A percentile compares a stretch with the other conserved stretches of the same genome.
Conservation (phyloP, 352 stramenopile genomes). For the Phytopythium cucurbitacearum region DNA sequence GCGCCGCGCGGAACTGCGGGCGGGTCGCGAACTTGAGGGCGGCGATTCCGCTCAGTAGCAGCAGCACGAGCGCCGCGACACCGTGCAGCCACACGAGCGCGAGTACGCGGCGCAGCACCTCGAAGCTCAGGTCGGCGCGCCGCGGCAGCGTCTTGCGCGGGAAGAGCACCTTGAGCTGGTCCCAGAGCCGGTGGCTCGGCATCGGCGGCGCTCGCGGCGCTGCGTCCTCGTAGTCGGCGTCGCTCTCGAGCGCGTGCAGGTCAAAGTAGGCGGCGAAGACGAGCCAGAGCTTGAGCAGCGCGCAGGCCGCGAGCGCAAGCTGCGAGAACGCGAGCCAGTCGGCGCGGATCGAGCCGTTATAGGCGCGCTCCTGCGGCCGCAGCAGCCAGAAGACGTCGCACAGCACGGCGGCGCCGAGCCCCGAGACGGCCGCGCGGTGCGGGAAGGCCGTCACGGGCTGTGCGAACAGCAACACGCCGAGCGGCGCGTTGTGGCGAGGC, state of each 20-base stretch:
- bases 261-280: slow-evolving; percentile 69
- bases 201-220: slow-evolving; percentile 5
- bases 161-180: slow-evolving; percentile 60
- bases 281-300: slow-evolving; percentile 57
- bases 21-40: slow-evolving; percentile 35
- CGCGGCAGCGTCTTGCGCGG: slow-evolving; percentile 61
- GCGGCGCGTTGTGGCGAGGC: slow-evolving; percentile 68
- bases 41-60: slow-evolving; percentile 43
- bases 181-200: slow-evolving; percentile 36
- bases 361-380: slow-evolving; percentile 52
- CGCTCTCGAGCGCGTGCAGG: slow-evolving; percentile 48
- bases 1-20: slow-evolving; percentile 42
- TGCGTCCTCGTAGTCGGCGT: slow-evolving; percentile 7
- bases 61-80: slow-evolving; percentile 42
- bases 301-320: slow-evolving; percentile 41
- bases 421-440: slow-evolving; percentile 51
- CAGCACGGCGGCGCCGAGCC: slow-evolving; percentile 36
- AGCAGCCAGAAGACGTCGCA: slow-evolving; percentile 66
- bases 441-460: slow-evolving; percentile 17
- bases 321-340: slow-evolving; percentile 42
- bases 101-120: slow-evolving; percentile 67
- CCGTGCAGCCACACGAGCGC: slow-evolving; percentile 68
- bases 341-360: slow-evolving; percentile 57
- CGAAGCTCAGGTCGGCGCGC: slow-evolving; percentile 54
- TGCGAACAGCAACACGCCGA: slow-evolving; percentile 52